These are phyloP conservation scores for Fusarium bulbicola DNA, from an alignment of 2,329 filamentous ascomycete species.

Conservation along the genomic window DNA sequence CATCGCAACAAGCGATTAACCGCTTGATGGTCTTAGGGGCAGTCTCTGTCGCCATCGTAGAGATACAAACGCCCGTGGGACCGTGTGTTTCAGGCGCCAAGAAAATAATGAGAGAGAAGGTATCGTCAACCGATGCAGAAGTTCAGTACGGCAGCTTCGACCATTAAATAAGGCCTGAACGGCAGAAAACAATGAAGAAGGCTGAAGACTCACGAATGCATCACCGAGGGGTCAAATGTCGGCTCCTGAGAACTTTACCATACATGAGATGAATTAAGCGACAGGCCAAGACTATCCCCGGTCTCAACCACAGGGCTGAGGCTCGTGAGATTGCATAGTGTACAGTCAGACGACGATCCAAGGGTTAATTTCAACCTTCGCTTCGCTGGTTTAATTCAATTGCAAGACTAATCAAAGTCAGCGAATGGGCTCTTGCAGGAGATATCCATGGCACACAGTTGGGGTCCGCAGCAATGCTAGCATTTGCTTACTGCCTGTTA, in stretches of 20 bases:
- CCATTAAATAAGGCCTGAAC: neutral
- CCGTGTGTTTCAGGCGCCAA: neutral
- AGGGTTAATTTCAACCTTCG: neutral
- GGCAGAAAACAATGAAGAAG: neutral
- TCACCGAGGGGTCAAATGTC: slow-evolving; percentile 8
- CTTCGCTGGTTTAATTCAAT: neutral
- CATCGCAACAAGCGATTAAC: slow-evolving; percentile 62
- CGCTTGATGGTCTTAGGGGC: slow-evolving; percentile 50
- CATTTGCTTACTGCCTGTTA: slow-evolving; percentile 7
- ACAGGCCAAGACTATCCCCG: slow-evolving; percentile 34
- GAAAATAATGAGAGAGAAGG: neutral
- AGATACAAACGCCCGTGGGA: neutral
- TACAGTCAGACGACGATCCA: slow-evolving; percentile 11
- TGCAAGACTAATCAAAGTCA: neutral
- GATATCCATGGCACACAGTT: too few relatives aligned
- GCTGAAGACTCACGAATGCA: neutral
- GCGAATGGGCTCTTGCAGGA: neutral
- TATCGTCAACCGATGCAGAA: neutral
- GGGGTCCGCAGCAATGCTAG: neutral
- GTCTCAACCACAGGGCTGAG: slow-evolving; percentile 29
- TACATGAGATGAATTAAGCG: slow-evolving; percentile 33
- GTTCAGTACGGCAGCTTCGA: neutral
- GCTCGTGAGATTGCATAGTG: slow-evolving; percentile 10
- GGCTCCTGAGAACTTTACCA: slow-evolving; percentile 1
- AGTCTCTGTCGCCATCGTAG: slow-evolving; percentile 2